Evolutionary conservation across 2,329 filamentous ascomycete genomes (phyloP), one percentile per base, ranked within the genome.

Genomic region (Arthrinium phaeospermum): DNA sequence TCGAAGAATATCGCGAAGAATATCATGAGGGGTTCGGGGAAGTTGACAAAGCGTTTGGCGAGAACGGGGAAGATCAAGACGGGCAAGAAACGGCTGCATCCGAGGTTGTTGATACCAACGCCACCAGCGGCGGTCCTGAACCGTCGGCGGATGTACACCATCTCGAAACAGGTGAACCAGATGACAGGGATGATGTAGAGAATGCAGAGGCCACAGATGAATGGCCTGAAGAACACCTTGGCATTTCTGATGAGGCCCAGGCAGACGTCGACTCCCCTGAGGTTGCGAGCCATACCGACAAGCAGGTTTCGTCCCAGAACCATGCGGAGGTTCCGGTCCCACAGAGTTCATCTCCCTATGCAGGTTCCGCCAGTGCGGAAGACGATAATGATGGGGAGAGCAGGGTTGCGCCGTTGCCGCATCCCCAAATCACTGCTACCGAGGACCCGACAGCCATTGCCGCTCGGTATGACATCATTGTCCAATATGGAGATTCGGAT

Each of bases 401-500:
- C 68, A 57, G 27, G 30, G 13, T 64, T 24, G 57, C 34, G 19
- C 57, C 57, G 7, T 34, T 64, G 57, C 57, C 57, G 19, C 57
- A 64, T 22, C 57, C 57, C 22, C 57, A 64, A n/a, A 64, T 64
- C 57, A 64, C 57, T 41, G 57, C 68, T 51, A 44, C 37, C 19
- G 68, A 70, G 47, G 37, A 70, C 27, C 72, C 74, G 19, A 68
- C 76, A 61, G 73, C 74, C 34, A 71, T 80, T 67, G 76, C 78
- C 37, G 72, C 75, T 44, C 76, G 76, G 10, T 75, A 81, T 72
- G 77, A 75, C 61, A 73, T 81, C 72, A 77, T 76, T 41, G 78
- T 81, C 64, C 75, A 76, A 22, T 81, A 81, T 72, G 79, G 79
- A 34, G 72, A 76, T 24, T 79, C 77, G 49, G 77, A 80, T 75